Evolutionary conservation across 306 rosid species (phyloP).

Genomic region (Abrus precatorius): DNA sequence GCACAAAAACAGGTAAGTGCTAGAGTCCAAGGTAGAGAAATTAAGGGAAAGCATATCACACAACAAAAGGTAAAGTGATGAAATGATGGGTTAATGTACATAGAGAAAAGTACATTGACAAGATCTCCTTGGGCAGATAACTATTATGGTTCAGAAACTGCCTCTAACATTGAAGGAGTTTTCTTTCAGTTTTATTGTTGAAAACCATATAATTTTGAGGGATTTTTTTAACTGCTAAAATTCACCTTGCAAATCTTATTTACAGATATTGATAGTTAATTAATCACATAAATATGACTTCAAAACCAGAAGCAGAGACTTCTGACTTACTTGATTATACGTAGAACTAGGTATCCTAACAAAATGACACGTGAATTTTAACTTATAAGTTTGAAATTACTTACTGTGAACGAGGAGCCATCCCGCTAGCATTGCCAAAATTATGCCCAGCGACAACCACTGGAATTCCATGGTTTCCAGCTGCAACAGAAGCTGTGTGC

Average conservation of each 20-base stretch:
- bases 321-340: background rate
- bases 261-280: background rate
- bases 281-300: background rate
- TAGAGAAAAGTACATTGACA: background rate
- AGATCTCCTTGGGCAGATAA: background rate
- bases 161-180: background rate
- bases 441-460: conserved; percentile 87
- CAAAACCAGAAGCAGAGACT: background rate
- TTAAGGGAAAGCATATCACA: background rate
- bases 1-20: background rate
- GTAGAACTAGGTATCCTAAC: background rate
- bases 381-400: conserved; percentile 46
- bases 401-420: conserved; percentile 99
- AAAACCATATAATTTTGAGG: background rate
- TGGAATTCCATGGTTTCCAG: conserved; percentile 97
- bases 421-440: conserved; percentile 99
- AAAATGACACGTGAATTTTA: conserved; percentile 2
- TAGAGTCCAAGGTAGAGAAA: background rate
- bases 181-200: background rate
- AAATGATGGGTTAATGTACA: background rate
- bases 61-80: background rate
- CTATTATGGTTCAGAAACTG: background rate
- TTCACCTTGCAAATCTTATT: background rate
- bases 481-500: conserved; percentile 96
- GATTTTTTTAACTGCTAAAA: background rate